phyloP scores from a whole-genome alignment of 257 asterid species.

The Solanum appendiculatum region DNA sequence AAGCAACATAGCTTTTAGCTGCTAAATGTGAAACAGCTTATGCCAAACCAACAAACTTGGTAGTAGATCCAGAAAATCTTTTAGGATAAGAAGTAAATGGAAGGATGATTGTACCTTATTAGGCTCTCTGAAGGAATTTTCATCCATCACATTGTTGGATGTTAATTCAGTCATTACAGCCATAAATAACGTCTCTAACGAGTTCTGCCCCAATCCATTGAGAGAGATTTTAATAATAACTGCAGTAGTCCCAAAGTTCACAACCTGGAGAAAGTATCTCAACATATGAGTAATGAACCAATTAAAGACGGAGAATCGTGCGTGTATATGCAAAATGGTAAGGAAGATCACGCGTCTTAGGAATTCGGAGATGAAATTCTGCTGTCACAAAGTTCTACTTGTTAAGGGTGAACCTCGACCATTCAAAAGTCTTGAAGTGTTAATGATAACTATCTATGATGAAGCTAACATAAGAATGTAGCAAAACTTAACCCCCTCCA shows the following conservation, averaged over 20 bases:
- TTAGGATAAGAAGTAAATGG: not conserved
- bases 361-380: not conserved
- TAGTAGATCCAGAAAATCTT: not conserved
- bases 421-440: not conserved
- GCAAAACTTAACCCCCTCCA: not conserved
- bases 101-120: conserved; percentile 33
- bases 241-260: conserved; percentile 46
- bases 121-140: conserved; percentile 65
- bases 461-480: not conserved
- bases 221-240: conserved; percentile 35
- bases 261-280: conserved; percentile 31
- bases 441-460: not conserved
- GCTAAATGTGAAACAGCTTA: not conserved
- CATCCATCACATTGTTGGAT: conserved; percentile 55
- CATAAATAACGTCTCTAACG: conserved; percentile 31
- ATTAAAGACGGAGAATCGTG: not conserved
- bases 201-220: conserved; percentile 30
- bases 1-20: not conserved
- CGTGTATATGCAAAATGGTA: not conserved
- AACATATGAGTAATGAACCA: not conserved
- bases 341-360: not conserved
- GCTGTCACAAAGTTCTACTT: not conserved
- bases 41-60: not conserved
- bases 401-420: not conserved
- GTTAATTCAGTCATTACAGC: conserved; percentile 44